These are phyloP conservation scores for Anethum foeniculum DNA, from an alignment of 140 eudicot genomes.

Conservation along the genomic window DNA sequence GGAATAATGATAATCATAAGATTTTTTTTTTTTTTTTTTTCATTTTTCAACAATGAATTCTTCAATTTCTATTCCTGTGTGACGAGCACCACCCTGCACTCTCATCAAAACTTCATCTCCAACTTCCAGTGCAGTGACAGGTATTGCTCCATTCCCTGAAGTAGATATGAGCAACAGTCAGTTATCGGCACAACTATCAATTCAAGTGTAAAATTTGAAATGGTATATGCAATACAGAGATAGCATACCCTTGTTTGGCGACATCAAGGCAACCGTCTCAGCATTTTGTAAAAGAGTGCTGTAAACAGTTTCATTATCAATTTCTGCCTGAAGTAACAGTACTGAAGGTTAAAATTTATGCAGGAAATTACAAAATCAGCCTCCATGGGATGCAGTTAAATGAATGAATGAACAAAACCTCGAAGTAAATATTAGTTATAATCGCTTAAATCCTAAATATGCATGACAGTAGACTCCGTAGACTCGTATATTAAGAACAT, in stretches of 20 bases:
- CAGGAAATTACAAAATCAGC: not conserved
- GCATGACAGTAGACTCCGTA: not conserved
- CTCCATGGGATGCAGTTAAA: not conserved
- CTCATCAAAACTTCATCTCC: constrained; percentile 82
- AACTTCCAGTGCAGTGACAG: constrained; percentile 78
- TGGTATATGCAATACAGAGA: not conserved
- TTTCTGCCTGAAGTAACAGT: constrained; percentile 35
- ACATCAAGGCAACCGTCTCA: constrained; percentile 76
- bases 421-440: not conserved
- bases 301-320: constrained; percentile 36
- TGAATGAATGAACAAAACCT: not conserved
- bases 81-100: constrained; percentile 88
- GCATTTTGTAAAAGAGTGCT: constrained; percentile 85
- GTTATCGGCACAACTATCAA: not conserved
- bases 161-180: not conserved
- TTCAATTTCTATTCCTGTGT: constrained; percentile 83
- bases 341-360: constrained; percentile 7
- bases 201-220: not conserved
- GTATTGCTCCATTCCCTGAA: constrained; percentile 45
- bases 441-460: not conserved
- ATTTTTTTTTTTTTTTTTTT: no score
- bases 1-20: no score
- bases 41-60: constrained; percentile 84
- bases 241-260: constrained; percentile 44
- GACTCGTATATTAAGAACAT: not conserved